A percentile compares a stretch with the other conserved stretches of the same genome.
Evolutionary conservation across 768 basidiomycete species (phyloP).

Genomic region (Lentinus tigrinus): DNA sequence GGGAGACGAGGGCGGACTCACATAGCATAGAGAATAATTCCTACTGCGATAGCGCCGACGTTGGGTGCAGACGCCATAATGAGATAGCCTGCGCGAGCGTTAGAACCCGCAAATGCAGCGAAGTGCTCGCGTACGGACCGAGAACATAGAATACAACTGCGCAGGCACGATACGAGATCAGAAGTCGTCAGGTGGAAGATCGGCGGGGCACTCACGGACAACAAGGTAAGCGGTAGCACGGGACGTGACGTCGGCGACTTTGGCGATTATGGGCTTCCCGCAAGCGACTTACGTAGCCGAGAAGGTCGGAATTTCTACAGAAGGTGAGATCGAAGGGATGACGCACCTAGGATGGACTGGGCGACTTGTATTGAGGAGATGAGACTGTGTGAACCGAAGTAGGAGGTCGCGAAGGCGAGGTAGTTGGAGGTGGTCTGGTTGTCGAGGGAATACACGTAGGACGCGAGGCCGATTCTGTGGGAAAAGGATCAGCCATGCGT

Average conservation of each 20-base stretch:
- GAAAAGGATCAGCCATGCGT: not conserved
- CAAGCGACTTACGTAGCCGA: conserved; percentile 12
- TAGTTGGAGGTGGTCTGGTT: conserved; percentile 68
- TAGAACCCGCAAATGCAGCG: conserved; percentile 19
- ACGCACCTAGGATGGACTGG: conserved; percentile 37
- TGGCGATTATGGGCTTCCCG: conserved; percentile 50
- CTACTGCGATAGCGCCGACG: conserved; percentile 29
- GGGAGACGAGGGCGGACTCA: conserved; percentile 28
- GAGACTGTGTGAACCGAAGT: conserved; percentile 24
- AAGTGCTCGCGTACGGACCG: conserved; percentile 25
- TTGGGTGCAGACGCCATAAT: conserved; percentile 28
- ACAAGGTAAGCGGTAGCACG: conserved; percentile 47
- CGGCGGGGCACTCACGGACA: conserved; percentile 42
- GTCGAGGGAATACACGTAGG: conserved; percentile 79
- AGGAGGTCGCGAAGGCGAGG: conserved; percentile 27
- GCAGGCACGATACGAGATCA: conserved; percentile 21
- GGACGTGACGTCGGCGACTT: conserved; percentile 51
- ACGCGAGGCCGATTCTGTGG: conserved; percentile 51
- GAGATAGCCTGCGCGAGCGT: conserved; percentile 31
- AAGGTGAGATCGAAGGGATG: not conserved
- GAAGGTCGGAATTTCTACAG: too few relatives aligned
- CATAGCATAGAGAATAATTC: conserved; percentile 57
- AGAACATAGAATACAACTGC: conserved; percentile 41
- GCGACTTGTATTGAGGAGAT: conserved; percentile 29
- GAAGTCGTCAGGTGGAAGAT: conserved; percentile 28